A percentile compares a stretch with the other conserved stretches of the same genome.
Conservation (phyloP, 2,329 filamentous ascomycete species). For the Venturia carpophila region DNA sequence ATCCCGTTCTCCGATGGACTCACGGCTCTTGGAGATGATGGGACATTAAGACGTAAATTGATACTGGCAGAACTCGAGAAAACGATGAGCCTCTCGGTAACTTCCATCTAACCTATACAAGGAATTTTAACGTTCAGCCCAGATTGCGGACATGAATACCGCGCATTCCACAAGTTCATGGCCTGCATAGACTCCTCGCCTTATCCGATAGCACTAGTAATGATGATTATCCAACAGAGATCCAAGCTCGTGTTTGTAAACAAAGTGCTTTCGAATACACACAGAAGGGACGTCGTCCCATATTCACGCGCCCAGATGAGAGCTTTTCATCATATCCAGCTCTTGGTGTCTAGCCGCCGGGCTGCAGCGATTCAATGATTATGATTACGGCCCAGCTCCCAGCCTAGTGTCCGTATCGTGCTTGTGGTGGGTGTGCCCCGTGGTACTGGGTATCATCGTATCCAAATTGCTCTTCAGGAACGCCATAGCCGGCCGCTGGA, state of each 20-base stretch:
- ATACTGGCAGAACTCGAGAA: too few relatives aligned
- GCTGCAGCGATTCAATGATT: conserved; percentile 15
- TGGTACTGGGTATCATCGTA: conserved; percentile 25
- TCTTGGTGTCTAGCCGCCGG: not conserved
- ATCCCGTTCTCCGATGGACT: too few relatives aligned
- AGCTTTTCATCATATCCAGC: not conserved
- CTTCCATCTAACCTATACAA: conserved; percentile 21
- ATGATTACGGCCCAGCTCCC: not conserved
- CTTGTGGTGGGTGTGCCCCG: conserved; percentile 8
- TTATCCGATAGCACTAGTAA: not conserved
- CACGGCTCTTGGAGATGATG: too few relatives aligned
- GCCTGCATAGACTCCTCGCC: not conserved
- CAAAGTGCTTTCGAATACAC: not conserved
- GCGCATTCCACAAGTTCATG: not conserved
- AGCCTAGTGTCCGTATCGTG: not conserved
- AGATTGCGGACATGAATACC: not conserved
- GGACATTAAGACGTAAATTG: too few relatives aligned
- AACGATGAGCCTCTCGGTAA: conserved; percentile 9
- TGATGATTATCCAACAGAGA: not conserved
- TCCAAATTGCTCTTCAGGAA: conserved; percentile 37
- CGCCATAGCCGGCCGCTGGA: conserved; percentile 31
- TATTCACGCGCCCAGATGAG: conserved; percentile 17
- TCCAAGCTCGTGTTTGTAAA: not conserved
- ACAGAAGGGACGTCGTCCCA: not conserved
- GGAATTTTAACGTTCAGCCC: conserved; percentile 18